Base-by-base conservation (phyloP, 2,329 filamentous ascomycete genomes). In the Coleophoma eucalyptorum region DNA sequence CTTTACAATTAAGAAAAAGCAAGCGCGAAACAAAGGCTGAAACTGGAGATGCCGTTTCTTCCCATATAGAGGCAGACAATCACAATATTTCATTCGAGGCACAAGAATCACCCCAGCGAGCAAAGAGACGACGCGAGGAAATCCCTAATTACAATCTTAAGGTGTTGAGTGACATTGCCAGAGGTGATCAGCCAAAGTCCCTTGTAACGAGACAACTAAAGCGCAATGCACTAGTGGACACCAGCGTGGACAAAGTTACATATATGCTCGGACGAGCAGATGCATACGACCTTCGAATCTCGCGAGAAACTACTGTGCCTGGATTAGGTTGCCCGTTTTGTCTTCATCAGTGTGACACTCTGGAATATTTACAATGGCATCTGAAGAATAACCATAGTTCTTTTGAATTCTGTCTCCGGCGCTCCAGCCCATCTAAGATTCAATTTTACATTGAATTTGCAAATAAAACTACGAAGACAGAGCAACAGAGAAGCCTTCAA, bases 71-170 rank as follows among this genome's bases (percentile, higher is more conserved):
- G 4, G 3, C 26, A 26, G 26, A 26, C 26, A 26, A 26, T 3
- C 26, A 26, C 26, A 26, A 26, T 26, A 8, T 8, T 26, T 26
- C 10, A 26, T 26, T 26, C 26, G 26, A 26, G 10, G 26, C 26
- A 8, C 26, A 26, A 26, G 79, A 48, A 72, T 66, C 16, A 69
- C 69, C 40, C 74, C 73, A 50, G 76, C 77, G 53, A 12, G 51
- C 51, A 21, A 51, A 55, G 13, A 59, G 62, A 46, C 55, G 50
- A 12, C 55, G 61, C 20, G 49, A 48, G 7, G 53, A 50, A 46
- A 55, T 58, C 13, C 8, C 56, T 11, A 72, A 74, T 19, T 85
- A 85, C 60, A 85, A 85, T 55, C 64, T 84, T 35, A 84, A 82
- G 61, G 69, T 76, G 12, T 66, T 84, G 15, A 83, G 76, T 62